phyloP scores from a whole-genome alignment of 305 asterid species.

The Solanum hybrid region DNA sequence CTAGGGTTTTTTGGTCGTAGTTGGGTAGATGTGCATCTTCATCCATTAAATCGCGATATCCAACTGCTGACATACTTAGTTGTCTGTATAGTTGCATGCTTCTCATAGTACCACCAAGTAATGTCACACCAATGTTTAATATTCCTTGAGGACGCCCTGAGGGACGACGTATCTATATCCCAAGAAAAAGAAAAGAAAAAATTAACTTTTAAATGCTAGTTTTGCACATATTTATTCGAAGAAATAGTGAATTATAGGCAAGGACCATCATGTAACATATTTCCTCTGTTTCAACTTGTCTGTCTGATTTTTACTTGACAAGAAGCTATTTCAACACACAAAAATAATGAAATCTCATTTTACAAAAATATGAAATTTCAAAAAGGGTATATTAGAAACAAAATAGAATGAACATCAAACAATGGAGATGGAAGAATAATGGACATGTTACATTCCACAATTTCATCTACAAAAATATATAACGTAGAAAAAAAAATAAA shows the following conservation, averaged over 20 bases:
- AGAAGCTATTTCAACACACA: neutral
- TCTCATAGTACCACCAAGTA: constrained; percentile 65
- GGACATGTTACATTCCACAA: neutral
- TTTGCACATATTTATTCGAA: neutral
- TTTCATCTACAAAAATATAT: neutral
- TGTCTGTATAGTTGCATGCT: constrained; percentile 78
- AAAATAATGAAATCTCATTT: neutral
- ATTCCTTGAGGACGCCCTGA: constrained; percentile 94
- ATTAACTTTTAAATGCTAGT: neutral
- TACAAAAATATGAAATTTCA: neutral
- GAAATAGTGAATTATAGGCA: neutral
- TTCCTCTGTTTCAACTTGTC: neutral
- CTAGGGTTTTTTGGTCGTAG: neutral
- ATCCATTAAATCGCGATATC: constrained; percentile 57
- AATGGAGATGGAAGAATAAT: neutral
- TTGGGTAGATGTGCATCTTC: constrained; percentile 18
- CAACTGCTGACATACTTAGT: constrained; percentile 63
- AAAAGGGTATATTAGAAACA: neutral
- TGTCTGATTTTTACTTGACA: neutral
- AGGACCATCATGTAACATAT: neutral
- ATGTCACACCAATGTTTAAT: constrained; percentile 72
- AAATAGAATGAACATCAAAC: neutral
- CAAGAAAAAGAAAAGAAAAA: neutral
- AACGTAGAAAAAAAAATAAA: neutral
- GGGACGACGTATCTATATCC: constrained; percentile 61